Conservation (phyloP, 495 filamentous ascomycete genomes). For the Cairneyella variabilis region DNA sequence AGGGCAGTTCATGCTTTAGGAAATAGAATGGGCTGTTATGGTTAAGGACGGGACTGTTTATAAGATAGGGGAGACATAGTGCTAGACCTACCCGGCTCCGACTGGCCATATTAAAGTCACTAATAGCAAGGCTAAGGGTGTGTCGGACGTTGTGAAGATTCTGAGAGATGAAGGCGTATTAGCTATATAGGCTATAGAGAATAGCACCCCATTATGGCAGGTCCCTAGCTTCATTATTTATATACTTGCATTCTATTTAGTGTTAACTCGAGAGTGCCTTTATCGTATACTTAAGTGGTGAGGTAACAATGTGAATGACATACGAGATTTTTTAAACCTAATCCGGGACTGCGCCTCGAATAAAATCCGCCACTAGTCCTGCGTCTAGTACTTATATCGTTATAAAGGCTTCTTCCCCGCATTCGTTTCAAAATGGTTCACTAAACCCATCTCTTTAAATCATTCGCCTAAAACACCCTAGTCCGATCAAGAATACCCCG, state of each 20-base stretch:
- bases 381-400: slow-evolving; percentile 11
- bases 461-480: slow-evolving; percentile 11
- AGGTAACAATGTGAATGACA: not conserved
- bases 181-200: not conserved
- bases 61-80: slow-evolving; percentile 1
- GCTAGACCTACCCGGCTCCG: not conserved
- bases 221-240: not conserved
- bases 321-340: not conserved
- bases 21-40: slow-evolving; percentile 13
- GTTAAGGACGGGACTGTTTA: slow-evolving; percentile 12
- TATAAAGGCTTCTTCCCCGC: slow-evolving; percentile 6
- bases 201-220: not conserved
- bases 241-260: not conserved
- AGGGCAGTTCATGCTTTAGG: slow-evolving; percentile 7
- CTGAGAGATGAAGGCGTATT: slow-evolving; percentile 15
- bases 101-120: slow-evolving; percentile 3
- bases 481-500: not conserved
- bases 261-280: not conserved
- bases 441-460: slow-evolving; percentile 16
- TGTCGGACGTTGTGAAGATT: slow-evolving; percentile 5
- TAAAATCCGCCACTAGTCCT: slow-evolving; percentile 14
- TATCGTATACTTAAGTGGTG: not conserved
- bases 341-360: not conserved
- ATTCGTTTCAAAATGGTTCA: slow-evolving; percentile 14
- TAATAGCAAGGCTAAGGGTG: not conserved